Conservation (phyloP, 352 stramenopile species). For the Phytopythium vexans region DNA sequence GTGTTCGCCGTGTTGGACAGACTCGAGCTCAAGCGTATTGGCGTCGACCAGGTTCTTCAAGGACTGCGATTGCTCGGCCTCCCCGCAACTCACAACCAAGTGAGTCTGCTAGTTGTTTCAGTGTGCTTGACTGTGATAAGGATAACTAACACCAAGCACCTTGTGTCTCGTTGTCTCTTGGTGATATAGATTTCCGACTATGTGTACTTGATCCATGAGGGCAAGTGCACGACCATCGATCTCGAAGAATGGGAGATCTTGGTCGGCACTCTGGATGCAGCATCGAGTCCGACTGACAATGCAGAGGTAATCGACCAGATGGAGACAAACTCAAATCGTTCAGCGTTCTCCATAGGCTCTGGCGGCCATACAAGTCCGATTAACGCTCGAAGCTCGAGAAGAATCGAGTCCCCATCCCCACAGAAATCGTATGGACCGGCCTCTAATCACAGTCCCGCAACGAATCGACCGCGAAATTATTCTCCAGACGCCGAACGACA, state of each 20-base stretch:
- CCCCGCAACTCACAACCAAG: constrained; percentile 66
- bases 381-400: no score
- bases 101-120: constrained; percentile 7
- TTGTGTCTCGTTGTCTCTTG: neutral
- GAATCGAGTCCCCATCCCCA: no score
- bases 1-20: constrained; percentile 61
- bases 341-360: constrained; percentile 12
- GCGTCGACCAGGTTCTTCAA: constrained; percentile 52
- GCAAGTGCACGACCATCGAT: constrained; percentile 42
- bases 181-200: constrained; percentile 59
- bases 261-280: constrained; percentile 59
- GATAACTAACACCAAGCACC: no score
- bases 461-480: no score
- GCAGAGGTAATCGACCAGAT: neutral
- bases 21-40: constrained; percentile 36
- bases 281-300: constrained; percentile 30
- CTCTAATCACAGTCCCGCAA: no score
- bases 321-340: constrained; percentile 2
- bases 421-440: no score
- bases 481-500: no score
- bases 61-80: constrained; percentile 47
- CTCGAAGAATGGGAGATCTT: constrained; percentile 67
- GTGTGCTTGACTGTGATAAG: neutral
- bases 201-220: constrained; percentile 73
- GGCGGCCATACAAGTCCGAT: neutral